phyloP scores from a whole-genome alignment of 2,329 filamentous ascomycete genomes.

The Didymella segeticola region DNA sequence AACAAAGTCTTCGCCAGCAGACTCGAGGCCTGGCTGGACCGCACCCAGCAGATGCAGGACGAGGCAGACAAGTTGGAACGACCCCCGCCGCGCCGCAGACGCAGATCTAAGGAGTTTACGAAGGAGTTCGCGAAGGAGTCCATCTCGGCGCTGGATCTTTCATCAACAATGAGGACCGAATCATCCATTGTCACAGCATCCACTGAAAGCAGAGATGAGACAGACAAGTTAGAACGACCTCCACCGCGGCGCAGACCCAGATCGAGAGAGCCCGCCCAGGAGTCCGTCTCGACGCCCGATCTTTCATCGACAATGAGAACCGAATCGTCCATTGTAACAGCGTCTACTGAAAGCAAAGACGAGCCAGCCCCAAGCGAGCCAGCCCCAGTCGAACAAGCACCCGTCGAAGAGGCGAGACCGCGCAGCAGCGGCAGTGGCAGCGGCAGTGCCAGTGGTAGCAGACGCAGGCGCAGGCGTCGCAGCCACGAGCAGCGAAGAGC shows the following conservation, averaged over 20 bases:
- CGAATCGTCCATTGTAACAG: constrained; percentile 38
- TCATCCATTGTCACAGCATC: constrained; percentile 37
- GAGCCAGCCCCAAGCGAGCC: constrained; percentile 14
- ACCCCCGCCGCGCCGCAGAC: constrained; percentile 27
- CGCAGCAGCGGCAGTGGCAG: constrained; percentile 35
- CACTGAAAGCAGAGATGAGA: constrained; percentile 30
- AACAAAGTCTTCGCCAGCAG: constrained; percentile 57
- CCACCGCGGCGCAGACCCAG: constrained; percentile 29
- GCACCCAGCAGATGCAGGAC: constrained; percentile 55
- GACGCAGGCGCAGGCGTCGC: constrained; percentile 36
- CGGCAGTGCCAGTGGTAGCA: constrained; percentile 36
- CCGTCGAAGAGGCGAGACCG: constrained; percentile 25
- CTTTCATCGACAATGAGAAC: constrained; percentile 10
- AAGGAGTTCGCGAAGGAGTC: constrained; percentile 43
- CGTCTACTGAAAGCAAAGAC: constrained; percentile 32
- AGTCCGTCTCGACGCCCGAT: constrained; percentile 39
- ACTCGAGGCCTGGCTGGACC: constrained; percentile 68
- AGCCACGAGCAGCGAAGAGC: constrained; percentile 22
- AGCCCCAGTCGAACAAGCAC: constrained; percentile 18
- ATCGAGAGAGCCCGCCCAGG: constrained; percentile 42
- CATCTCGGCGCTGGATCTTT: constrained; percentile 35
- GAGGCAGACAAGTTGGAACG: constrained; percentile 1
- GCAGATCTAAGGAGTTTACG: too few species aligned
- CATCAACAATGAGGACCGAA: constrained; percentile 17
- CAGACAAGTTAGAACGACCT: background rate